phyloP scores from a whole-genome alignment of 2,329 filamentous ascomycete species.

The Aspergillus flavus region DNA sequence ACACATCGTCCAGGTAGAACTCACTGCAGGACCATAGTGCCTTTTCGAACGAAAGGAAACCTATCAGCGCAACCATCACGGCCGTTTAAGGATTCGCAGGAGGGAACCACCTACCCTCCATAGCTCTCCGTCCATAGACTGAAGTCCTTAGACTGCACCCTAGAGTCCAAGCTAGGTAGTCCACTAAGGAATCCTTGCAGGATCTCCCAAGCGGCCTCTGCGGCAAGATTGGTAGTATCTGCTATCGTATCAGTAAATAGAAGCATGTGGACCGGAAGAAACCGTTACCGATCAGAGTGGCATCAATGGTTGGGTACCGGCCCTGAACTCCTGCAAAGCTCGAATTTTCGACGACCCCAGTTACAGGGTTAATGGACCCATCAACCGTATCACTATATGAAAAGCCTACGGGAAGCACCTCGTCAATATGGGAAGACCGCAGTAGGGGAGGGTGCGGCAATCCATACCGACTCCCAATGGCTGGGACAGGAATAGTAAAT shows the following conservation, averaged over 20 bases:
- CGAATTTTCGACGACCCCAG: slow-evolving; percentile 50
- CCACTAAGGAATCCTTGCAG: slow-evolving; percentile 57
- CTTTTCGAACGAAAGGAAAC: slow-evolving; percentile 31
- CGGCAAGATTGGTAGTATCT: slow-evolving; percentile 61
- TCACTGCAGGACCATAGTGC: slow-evolving; percentile 53
- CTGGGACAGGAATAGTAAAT: slow-evolving; percentile 65
- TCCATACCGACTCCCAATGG: slow-evolving; percentile 57
- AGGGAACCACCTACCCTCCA: slow-evolving; percentile 42
- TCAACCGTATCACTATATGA: slow-evolving; percentile 38
- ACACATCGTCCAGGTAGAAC: slow-evolving; percentile 5
- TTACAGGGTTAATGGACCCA: slow-evolving; percentile 47
- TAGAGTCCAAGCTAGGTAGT: slow-evolving; percentile 51
- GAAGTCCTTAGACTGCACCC: slow-evolving; percentile 56
- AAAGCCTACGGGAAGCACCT: slow-evolving; percentile 29
- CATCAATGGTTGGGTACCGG: slow-evolving; percentile 54
- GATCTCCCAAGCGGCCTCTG: slow-evolving; percentile 57
- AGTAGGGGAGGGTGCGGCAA: neutral
- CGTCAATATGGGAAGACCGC: neutral
- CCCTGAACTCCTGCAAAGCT: slow-evolving; percentile 47
- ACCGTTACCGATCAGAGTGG: slow-evolving; percentile 44
- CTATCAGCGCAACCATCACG: neutral
- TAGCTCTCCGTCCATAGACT: slow-evolving; percentile 63
- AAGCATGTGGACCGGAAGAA: neutral
- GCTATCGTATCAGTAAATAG: neutral
- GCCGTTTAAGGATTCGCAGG: neutral